A percentile compares a stretch with the other conserved stretches of the same genome.
Evolutionary conservation across 2,329 filamentous ascomycete species (phyloP).

Genomic region (Epichloe gansuensis): DNA sequence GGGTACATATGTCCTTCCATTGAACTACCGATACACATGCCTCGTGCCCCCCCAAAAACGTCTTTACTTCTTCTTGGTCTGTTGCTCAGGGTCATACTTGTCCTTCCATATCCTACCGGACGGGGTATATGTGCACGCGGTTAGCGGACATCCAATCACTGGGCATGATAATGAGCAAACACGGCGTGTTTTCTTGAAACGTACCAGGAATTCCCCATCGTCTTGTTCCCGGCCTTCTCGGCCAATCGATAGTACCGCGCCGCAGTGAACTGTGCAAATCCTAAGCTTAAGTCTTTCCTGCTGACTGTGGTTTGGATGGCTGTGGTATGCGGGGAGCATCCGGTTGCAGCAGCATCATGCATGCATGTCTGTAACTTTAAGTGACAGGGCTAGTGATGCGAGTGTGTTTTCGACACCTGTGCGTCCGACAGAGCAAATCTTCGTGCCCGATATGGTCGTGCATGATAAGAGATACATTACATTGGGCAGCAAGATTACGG

Average conservation of each 20-base stretch:
- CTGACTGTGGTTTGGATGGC: background rate
- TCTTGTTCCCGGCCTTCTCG: constrained; percentile 80
- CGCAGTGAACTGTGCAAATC: constrained; percentile 48
- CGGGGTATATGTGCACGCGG: background rate
- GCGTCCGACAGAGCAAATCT: background rate
- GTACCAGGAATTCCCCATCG: constrained; percentile 89
- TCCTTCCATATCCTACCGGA: constrained; percentile 86
- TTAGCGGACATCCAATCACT: background rate
- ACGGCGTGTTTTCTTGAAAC: constrained; percentile 22
- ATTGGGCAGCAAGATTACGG: background rate
- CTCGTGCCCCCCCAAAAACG: background rate
- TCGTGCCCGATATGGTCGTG: background rate
- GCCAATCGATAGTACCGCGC: constrained; percentile 88
- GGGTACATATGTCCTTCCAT: too few relatives aligned
- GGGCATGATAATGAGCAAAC: background rate
- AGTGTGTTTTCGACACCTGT: background rate
- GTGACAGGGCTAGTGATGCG: background rate
- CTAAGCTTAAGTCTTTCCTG: constrained; percentile 35
- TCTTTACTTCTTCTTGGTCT: constrained; percentile 21
- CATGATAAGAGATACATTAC: background rate
- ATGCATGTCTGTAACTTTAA: background rate
- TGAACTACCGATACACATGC: background rate
- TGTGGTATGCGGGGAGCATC: background rate
- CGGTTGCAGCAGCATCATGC: background rate
- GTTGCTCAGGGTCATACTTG: constrained; percentile 56